phyloP scores from a whole-genome alignment of 257 asterid genomes.

The Eustoma russellianum region DNA sequence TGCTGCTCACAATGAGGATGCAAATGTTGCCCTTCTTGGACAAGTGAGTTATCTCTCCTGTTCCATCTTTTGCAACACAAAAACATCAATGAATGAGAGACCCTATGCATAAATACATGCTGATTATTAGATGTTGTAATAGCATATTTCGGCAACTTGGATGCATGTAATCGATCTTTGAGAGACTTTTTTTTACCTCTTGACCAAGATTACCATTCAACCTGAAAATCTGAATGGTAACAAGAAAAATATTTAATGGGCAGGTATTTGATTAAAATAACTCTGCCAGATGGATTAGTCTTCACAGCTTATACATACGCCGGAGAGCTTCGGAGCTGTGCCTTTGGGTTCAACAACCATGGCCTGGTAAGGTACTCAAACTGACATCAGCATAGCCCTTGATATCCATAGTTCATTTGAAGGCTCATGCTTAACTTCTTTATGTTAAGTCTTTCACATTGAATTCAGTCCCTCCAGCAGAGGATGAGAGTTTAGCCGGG shows the following conservation, averaged over 20 bases:
- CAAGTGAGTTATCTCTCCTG: slow-evolving; percentile 33
- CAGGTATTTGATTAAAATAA: slow-evolving; percentile 37
- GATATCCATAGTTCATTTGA: too few species aligned
- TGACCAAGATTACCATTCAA: too few species aligned
- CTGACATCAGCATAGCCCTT: too few species aligned
- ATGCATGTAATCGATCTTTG: too few species aligned
- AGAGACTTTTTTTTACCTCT: too few species aligned
- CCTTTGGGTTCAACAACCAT: slow-evolving; percentile 69
- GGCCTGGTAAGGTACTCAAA: slow-evolving; percentile 49
- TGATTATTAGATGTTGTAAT: too few species aligned
- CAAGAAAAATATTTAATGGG: slow-evolving; percentile 30
- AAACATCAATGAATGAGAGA: neutral
- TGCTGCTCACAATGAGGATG: slow-evolving; percentile 94
- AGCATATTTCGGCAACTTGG: too few species aligned
- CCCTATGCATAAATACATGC: too few species aligned
- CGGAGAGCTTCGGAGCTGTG: slow-evolving; percentile 96
- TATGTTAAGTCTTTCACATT: slow-evolving; percentile 61
- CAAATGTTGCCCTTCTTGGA: slow-evolving; percentile 74
- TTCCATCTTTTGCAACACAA: neutral
- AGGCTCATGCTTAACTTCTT: neutral
- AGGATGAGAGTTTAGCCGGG: slow-evolving; percentile 61
- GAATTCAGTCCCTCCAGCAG: slow-evolving; percentile 75
- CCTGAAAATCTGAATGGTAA: too few species aligned
- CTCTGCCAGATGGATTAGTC: slow-evolving; percentile 32
- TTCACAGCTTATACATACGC: slow-evolving; percentile 91